These are phyloP conservation scores for Lagenidium sp. DNA, from an alignment of 352 stramenopile species.

Conservation along the genomic window DNA sequence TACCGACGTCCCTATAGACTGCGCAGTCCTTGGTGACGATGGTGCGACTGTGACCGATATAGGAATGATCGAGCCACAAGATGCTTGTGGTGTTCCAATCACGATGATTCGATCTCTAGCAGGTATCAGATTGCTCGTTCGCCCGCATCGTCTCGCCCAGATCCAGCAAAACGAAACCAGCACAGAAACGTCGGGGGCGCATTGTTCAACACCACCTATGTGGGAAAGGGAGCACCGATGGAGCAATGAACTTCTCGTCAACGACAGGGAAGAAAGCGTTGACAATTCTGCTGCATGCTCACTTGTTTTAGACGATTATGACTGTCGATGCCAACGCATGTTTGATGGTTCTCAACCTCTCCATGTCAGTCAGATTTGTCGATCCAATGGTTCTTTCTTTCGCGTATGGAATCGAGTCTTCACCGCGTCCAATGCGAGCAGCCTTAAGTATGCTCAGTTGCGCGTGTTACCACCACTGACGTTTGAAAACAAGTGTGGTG, in stretches of 20 bases:
- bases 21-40: conserved; percentile 42
- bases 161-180: background rate
- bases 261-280: conserved; percentile 44
- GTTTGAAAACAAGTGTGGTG: conserved; percentile 74
- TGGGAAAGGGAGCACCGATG: conserved; percentile 48
- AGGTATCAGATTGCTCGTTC: conserved; percentile 53
- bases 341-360: conserved; percentile 66
- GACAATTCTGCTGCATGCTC: conserved; percentile 59
- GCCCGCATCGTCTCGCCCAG: conserved; percentile 20
- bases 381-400: conserved; percentile 64
- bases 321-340: conserved; percentile 72
- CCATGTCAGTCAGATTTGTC: conserved; percentile 59
- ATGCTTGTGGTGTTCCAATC: conserved; percentile 56
- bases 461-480: conserved; percentile 51
- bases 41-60: conserved; percentile 48
- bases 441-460: conserved; percentile 58
- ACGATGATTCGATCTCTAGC: conserved; percentile 43
- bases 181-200: background rate
- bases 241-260: conserved; percentile 77
- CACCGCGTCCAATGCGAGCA: conserved; percentile 53
- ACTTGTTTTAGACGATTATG: conserved; percentile 57
- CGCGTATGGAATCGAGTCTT: conserved; percentile 53
- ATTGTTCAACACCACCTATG: background rate
- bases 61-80: conserved; percentile 52
- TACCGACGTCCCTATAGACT: conserved; percentile 41